Percentiles rank a stretch among this genome's conserved stretches.
Conservation (phyloP, 495 filamentous ascomycete genomes). For the Hypomontagnella monticulosa region DNA sequence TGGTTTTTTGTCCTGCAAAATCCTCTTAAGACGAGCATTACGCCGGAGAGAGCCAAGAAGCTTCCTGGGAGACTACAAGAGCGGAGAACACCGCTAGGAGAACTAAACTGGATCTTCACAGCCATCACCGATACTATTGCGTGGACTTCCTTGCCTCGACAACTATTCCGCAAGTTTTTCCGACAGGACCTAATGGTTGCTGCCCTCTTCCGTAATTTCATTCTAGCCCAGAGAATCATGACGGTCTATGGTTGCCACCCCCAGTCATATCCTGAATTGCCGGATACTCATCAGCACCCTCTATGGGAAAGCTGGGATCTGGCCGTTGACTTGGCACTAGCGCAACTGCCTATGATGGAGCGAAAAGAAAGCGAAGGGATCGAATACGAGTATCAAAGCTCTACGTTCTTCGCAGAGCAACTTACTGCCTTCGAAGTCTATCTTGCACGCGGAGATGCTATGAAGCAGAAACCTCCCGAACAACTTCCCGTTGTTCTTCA, state of each 20-base stretch:
- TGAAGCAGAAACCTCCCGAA: constrained; percentile 84
- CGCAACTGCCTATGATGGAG: constrained; percentile 86
- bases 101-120: constrained; percentile 99
- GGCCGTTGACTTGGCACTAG: constrained; percentile 94
- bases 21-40: constrained; percentile 77
- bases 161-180: constrained; percentile 95
- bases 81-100: constrained; percentile 91
- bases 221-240: constrained; percentile 96
- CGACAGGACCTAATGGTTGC: constrained; percentile 99
- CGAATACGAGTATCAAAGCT: constrained; percentile 91
- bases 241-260: constrained; percentile 93
- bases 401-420: constrained; percentile 96
- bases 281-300: constrained; percentile 90
- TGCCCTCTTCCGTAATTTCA: constrained; percentile 93
- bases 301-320: constrained; percentile 98
- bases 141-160: constrained; percentile 90
- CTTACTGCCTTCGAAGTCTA: constrained; percentile 98
- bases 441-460: constrained; percentile 82
- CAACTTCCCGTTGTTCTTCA: constrained; percentile 97
- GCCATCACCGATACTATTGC: constrained; percentile 99
- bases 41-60: constrained; percentile 80
- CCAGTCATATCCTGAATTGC: constrained; percentile 85
- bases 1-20: constrained; percentile 95
- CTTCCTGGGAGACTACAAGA: constrained; percentile 89
- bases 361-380: constrained; percentile 73